Evolutionary conservation across 73 alveolate genomes (phyloP), one percentile per base, ranked within the genome.

Genomic region (Urostyla sp.): DNA sequence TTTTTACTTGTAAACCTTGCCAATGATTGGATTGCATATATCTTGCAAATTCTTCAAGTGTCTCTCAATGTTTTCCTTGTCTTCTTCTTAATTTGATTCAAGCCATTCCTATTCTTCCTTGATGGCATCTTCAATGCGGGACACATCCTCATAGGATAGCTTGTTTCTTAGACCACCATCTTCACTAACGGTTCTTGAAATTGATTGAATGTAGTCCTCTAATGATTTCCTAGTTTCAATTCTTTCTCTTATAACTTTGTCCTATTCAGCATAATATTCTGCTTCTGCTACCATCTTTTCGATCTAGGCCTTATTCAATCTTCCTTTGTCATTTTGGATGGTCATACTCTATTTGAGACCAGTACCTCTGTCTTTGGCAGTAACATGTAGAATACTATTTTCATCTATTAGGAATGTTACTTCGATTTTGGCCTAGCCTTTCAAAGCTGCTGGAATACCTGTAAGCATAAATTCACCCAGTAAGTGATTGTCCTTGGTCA

Each of bases 351-450:
- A 96, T 50, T 84, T 69, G 73, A 91, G 89, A 48, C 96, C 96
- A 5, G 98, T 92, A 16, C 96, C 98, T 55, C 88, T 96, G 79
- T 95, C 99, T 26, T 74, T 88, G 16, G 99, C 99, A 51, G 96
- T 46, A 10, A 95, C 99, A 57, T 84, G 76, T 35, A 94, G 88
- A 36, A 90, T 91, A 38, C 97, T 94, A 72, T 94, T 94, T 84
- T 84, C 98, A 76, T 95, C 99, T 54, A 95, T 89, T 75, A 90
- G 97, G 77, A 95, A 95, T 18, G 98, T 90, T 10, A 96, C 98
- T 75, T 94, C 98, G 85, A 98, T 96, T 89, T 98, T 96, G 0
- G 99, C 99, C 54, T 89, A 98, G 30, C 99, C 99, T 87, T 99
- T 79, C 26, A 99, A 97, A 55, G 99, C 98, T 24, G 97, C 95